A percentile compares a stretch with the other conserved stretches of the same genome.
These are phyloP conservation scores for Angophora floribunda DNA, from an alignment of 345 rosid genomes.

Conservation along the genomic window DNA sequence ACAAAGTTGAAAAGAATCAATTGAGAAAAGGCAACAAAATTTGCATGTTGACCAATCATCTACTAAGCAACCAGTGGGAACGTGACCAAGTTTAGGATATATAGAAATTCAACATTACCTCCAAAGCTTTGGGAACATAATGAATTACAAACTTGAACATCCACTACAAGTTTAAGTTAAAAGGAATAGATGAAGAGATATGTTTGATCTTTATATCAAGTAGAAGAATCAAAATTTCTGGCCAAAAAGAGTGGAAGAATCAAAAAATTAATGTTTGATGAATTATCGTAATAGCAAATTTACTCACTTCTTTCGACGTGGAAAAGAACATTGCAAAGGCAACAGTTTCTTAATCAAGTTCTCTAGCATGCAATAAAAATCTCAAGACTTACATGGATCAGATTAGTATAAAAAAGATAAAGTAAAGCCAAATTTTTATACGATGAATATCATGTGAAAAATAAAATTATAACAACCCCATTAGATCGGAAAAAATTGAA, in stretches of 20 bases:
- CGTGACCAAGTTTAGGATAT: no score
- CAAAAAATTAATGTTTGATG: not conserved
- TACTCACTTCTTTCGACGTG: not conserved
- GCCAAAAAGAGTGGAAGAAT: not conserved
- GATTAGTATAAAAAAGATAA: not conserved
- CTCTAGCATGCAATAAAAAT: not conserved
- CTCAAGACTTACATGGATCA: not conserved
- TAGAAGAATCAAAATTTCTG: not conserved
- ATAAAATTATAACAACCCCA: not conserved
- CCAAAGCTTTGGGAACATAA: not conserved
- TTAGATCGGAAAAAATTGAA: not conserved
- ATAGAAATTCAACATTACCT: not conserved
- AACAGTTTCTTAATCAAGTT: not conserved
- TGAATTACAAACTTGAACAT: not conserved
- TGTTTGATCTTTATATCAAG: not conserved
- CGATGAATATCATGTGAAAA: not conserved
- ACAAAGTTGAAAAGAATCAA: not conserved
- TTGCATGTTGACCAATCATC: not conserved
- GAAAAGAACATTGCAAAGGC: not conserved
- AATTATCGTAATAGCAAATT: not conserved
- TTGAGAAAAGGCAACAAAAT: not conserved
- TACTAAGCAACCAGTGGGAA: not conserved
- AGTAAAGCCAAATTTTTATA: not conserved
- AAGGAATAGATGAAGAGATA: not conserved
- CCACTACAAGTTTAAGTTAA: not conserved